phyloP scores from a whole-genome alignment of 768 basidiomycete genomes.

The Mrakia hoshinonis region DNA sequence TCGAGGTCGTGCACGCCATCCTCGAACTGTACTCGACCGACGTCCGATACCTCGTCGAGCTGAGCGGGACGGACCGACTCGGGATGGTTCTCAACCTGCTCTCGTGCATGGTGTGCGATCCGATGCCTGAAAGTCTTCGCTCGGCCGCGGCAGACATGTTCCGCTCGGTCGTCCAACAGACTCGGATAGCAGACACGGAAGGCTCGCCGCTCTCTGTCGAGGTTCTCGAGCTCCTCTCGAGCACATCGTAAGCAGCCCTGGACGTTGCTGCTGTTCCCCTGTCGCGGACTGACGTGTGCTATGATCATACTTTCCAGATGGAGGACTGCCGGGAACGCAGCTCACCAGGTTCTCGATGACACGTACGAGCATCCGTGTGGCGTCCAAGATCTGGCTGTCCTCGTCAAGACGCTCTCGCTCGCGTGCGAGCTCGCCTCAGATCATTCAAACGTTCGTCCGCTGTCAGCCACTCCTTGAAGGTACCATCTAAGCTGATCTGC shows the following conservation, averaged over 20 bases:
- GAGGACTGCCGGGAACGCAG: constrained; percentile 5
- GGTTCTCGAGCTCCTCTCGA: background rate
- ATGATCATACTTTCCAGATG: background rate
- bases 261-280: background rate
- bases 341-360: background rate
- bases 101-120: constrained; percentile 2
- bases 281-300: background rate
- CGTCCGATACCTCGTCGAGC: background rate
- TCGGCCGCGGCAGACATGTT: background rate
- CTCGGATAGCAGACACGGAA: background rate
- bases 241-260: background rate
- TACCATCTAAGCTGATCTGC: background rate
- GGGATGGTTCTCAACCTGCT: background rate
- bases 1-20: background rate
- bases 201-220: background rate
- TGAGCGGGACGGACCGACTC: background rate
- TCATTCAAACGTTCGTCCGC: background rate
- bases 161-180: background rate
- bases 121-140: background rate
- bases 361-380: background rate
- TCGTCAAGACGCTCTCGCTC: background rate
- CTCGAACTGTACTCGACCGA: constrained; percentile 10
- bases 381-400: background rate
- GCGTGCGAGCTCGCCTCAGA: background rate
- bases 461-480: background rate